Evolutionary conservation across 2,329 filamentous ascomycete species (phyloP), one percentile per base, ranked within the genome.

Genomic region (Geosmithia putterillii): DNA sequence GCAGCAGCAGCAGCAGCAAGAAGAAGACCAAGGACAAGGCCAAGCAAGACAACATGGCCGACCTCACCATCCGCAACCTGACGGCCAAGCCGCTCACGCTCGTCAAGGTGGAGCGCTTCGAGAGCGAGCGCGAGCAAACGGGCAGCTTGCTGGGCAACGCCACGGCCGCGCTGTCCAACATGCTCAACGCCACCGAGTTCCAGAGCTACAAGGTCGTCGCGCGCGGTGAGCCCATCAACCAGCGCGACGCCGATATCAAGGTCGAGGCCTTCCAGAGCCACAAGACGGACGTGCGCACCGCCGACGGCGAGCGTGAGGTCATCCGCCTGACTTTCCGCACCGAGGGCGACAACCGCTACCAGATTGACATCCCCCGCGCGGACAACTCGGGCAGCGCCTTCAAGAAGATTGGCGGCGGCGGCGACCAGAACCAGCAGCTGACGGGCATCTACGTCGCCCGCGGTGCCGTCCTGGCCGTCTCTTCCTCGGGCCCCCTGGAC

Each of bases 41-140:
- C 7, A 52, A 49, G 45, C n/a, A n/a, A n/a, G n/a, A n/a, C n/a
- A n/a, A n/a, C 45, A 75, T 74, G 71, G 61, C 66, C 17, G 61
- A 65, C 45, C 66, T 95, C 51, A 84, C 75, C 4, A 76, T 95
- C 54, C 86, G 89, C 54, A 95, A 95, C 61, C 67, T 94, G 50
- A 90, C 86, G 38, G 69, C 76, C 45, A 80, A 75, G 41, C 71
- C 79, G n/a, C 67, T 95, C 44, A 76, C 81, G 51, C 73, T 95
- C 52, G 81, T 79, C 59, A 70, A 57, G 46, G 69, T 90, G 46
- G 84, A 94, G 65, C 81, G 82, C 51, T 88, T 88, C 58, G 74
- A 79, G 51, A 71, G 60, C 23, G 57, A 66, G 46, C 58, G 60
- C 20, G 52, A 65, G 66, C 43, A 65, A 38, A 59, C 60, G 23